Base-by-base conservation (phyloP, 2,329 filamentous ascomycete genomes). In the Penicillium janthinellum region DNA sequence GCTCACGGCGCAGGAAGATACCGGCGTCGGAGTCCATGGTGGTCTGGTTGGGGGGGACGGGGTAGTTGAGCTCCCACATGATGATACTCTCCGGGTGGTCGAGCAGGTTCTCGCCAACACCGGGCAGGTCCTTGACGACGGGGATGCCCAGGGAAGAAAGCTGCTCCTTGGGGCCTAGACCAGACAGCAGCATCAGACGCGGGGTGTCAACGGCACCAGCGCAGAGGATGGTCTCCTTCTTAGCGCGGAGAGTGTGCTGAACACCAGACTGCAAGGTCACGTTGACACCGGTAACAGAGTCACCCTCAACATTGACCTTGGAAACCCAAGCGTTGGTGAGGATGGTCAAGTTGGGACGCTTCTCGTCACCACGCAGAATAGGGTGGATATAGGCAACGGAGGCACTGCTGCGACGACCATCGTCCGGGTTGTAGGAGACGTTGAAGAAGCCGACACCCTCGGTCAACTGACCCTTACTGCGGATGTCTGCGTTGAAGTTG, bases 321-420 rank as follows among this genome's bases (percentile, higher is more conserved):
- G 86, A 90, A 61, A 96, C 92, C 88, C 91, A 95, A 28, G 92
- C 90, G 72, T 96, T 89, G 72, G 92, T 96, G 60, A 96, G 82
- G 61, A 96, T 83, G 39, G 90, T 95, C 74, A 96, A 78, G 79
- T 96, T 96, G 14, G 90, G 87, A 58, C 91, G 84, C 75, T 88
- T 86, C 82, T 96, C 91, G 50, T 92, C 88, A 42, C 91, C 91
- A 42, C 89, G 86, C 54, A 96, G 84, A 71, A 96, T 92, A 38
- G 92, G 92, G 78, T 96, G 92, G 71, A 96, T 93, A 79, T 96
- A 96, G 17, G 92, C 92, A 22, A 96, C 92, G 59, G 89, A 92
- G 60, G 92, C 92, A 73, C 90, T 93, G 80, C 90, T 94, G 64
- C 92, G 87, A 69, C 86, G 86, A 71, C 92, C 91, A 70, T 92